Conservation (phyloP, 179 eudicot species). For the Corrigiola litoralis region DNA sequence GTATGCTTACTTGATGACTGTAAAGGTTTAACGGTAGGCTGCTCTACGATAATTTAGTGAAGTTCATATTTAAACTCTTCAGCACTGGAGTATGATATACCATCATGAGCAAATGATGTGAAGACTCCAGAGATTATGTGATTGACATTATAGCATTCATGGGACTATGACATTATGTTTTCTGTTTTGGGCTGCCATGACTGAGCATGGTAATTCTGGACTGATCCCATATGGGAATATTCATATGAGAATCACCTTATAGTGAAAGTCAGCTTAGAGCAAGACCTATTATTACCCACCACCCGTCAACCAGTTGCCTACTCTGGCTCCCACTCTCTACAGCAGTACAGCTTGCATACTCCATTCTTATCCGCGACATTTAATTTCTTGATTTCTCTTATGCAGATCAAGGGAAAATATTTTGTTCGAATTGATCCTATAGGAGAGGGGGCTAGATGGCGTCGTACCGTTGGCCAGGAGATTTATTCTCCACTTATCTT, state of each 20-base stretch:
- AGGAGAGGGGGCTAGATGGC: slow-evolving; percentile 97
- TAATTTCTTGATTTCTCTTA: background rate
- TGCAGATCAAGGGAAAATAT: slow-evolving; percentile 80
- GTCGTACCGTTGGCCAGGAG: slow-evolving; percentile 89
- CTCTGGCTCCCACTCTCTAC: background rate
- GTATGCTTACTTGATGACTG: slow-evolving; percentile 60
- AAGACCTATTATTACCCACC: background rate
- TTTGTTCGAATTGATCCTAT: slow-evolving; percentile 70
- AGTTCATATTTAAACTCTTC: background rate
- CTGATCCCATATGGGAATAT: background rate
- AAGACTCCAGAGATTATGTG: background rate
- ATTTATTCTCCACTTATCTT: slow-evolving; percentile 87
- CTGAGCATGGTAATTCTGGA: background rate
- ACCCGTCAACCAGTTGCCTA: background rate
- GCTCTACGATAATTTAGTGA: background rate
- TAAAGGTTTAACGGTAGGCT: slow-evolving; percentile 63
- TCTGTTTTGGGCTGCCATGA: background rate
- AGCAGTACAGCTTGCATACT: background rate
- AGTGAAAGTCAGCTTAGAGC: background rate
- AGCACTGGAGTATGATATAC: background rate
- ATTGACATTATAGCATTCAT: too few relatives aligned
- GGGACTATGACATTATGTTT: too few relatives aligned
- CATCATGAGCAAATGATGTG: background rate
- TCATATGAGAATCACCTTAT: background rate
- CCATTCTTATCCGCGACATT: background rate